Conservation (phyloP, 2,329 filamentous ascomycete genomes). For the Claviceps sp. region DNA sequence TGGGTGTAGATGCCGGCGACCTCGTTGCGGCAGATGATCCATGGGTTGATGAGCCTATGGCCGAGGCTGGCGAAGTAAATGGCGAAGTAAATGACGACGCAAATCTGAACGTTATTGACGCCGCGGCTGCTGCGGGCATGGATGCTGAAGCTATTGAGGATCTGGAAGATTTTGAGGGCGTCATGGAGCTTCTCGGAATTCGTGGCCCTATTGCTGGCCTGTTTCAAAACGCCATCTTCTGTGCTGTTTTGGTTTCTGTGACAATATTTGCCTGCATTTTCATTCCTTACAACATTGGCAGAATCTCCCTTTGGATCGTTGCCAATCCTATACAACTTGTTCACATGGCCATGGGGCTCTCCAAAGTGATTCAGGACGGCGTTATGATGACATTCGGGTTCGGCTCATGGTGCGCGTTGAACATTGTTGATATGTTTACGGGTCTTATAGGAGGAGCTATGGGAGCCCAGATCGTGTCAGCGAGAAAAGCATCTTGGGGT, state of each 20-base stretch:
- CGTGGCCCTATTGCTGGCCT: constrained; percentile 81
- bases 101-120: constrained; percentile 22
- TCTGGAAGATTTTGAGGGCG: constrained; percentile 87
- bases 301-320: constrained; percentile 64
- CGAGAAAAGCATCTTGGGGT: constrained; percentile 27
- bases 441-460: constrained; percentile 20
- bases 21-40: constrained; percentile 38
- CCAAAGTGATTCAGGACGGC: constrained; percentile 69
- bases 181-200: constrained; percentile 93
- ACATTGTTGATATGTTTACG: constrained; percentile 25
- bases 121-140: constrained; percentile 46
- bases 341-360: constrained; percentile 54
- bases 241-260: constrained; percentile 74
- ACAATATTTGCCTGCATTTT: constrained; percentile 80
- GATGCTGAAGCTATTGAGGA: constrained; percentile 70
- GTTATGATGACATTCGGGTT: constrained; percentile 51
- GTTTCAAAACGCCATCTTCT: constrained; percentile 91
- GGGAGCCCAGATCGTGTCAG: constrained; percentile 16
- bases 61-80: constrained; percentile 22
- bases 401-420: constrained; percentile 29
- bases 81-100: constrained; percentile 15
- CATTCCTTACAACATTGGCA: constrained; percentile 83
- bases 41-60: constrained; percentile 12
- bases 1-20: constrained; percentile 31
- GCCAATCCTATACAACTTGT: constrained; percentile 70